Evolutionary conservation across 2,329 filamentous ascomycete genomes (phyloP), one percentile per base, ranked within the genome.

Genomic region (Fusarium domesticum): DNA sequence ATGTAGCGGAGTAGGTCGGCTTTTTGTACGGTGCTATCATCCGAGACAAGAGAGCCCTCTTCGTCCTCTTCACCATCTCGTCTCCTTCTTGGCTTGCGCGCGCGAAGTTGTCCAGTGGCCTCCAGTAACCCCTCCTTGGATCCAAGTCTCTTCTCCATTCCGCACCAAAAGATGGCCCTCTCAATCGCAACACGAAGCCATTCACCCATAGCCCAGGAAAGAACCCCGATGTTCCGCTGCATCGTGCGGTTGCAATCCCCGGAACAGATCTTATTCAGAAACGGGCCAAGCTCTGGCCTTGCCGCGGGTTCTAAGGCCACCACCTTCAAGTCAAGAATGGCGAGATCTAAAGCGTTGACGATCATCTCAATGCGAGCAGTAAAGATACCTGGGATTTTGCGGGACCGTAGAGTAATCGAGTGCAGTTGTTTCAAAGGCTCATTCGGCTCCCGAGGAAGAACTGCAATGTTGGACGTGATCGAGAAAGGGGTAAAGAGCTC

Each of bases 401-500:
- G 65, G 6, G 65, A 68, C 35, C 70, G 18, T 28, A 81, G 70
- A 1, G 72, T 75, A 28, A 88, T 81, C 4, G 67, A 63, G 55
- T 85, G 81, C 3, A 70, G 70, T 45, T 83, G 80, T 23, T 76
- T 61, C 1, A 75, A 48, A 0, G 70, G 66, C 6, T 67, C 42
- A 1, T 62, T 54, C 0, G 53, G 57, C 2, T 57, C 48, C 6
- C 62, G 34, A 0, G 76, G 72, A 2, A 79, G 56, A 0, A 77
- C 63, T 0, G 71, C 66, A 12, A 81, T 69, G 1, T 67, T 73
- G 0, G 81, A 84, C 0, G 73, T 73, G 45, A 87, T 82, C 0
- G 71, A 71, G 12, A 93, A 74, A 0, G 85, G 80, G 1, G 81
- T 86, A 56, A 93, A 89, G 7, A 85, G 73, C 35, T 85, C 78